These are phyloP conservation scores for Antrodiella citrinella DNA, from an alignment of 768 basidiomycete species.

Conservation along the genomic window DNA sequence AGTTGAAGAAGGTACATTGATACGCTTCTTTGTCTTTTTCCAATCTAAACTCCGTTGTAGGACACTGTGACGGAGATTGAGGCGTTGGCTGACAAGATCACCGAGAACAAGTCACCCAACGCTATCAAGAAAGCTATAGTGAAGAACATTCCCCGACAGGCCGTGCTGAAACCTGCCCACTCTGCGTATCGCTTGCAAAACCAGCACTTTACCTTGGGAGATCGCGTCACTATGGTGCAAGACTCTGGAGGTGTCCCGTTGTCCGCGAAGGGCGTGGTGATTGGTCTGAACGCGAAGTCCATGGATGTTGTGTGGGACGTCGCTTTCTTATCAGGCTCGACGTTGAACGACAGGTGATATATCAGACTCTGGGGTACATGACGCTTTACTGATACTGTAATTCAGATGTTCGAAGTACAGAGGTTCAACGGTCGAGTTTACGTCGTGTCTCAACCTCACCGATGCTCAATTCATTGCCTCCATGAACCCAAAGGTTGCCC, in stretches of 20 bases:
- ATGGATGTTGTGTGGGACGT: constrained; percentile 98
- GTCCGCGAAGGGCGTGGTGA: constrained; percentile 86
- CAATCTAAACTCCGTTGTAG: constrained; percentile 35
- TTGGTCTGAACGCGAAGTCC: constrained; percentile 77
- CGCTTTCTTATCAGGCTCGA: constrained; percentile 88
- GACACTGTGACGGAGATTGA: constrained; percentile 77
- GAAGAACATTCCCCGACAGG: constrained; percentile 87
- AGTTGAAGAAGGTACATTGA: constrained; percentile 67
- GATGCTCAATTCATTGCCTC: constrained; percentile 79
- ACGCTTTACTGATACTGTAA: neutral
- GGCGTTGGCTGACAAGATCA: constrained; percentile 60
- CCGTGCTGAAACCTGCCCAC: constrained; percentile 88
- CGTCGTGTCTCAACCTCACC: constrained; percentile 83
- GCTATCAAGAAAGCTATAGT: constrained; percentile 89
- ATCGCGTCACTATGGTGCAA: constrained; percentile 93
- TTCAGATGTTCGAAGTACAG: constrained; percentile 85
- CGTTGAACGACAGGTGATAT: constrained; percentile 80
- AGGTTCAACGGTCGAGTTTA: constrained; percentile 81
- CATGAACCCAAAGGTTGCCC: constrained; percentile 51
- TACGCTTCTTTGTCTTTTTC: constrained; percentile 2
- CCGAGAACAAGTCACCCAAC: constrained; percentile 45
- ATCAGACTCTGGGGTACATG: constrained; percentile 7
- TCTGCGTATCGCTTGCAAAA: constrained; percentile 84
- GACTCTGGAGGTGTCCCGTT: constrained; percentile 91
- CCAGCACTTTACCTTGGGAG: constrained; percentile 81